Conservation (phyloP, 257 asterid species). For the Solanum verrucosum region DNA sequence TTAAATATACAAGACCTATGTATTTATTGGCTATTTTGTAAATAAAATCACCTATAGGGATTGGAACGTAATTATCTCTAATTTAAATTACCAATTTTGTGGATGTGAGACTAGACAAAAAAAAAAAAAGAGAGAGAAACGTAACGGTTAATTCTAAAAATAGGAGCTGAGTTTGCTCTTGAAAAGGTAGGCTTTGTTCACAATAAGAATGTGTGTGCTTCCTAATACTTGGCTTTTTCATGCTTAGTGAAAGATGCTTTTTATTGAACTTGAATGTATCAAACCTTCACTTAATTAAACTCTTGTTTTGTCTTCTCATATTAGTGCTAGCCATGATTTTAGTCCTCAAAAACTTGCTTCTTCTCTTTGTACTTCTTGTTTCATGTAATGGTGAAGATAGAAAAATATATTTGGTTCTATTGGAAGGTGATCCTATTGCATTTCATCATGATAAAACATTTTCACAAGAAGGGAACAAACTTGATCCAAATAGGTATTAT, state of each 20-base stretch:
- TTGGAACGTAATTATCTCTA: neutral
- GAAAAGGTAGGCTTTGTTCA: neutral
- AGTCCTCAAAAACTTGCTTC: neutral
- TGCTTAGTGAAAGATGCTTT: neutral
- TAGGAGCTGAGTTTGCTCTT: neutral
- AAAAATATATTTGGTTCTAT: slow-evolving; percentile 44
- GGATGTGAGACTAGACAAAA: neutral
- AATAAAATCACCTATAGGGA: neutral
- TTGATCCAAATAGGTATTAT: slow-evolving; percentile 33
- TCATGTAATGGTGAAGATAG: slow-evolving; percentile 17
- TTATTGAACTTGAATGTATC: neutral
- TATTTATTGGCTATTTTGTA: neutral
- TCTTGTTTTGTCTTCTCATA: neutral
- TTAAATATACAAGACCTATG: too few species aligned
- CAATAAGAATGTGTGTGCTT: neutral
- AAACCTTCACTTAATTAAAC: neutral
- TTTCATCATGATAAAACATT: slow-evolving; percentile 26
- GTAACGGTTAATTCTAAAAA: neutral
- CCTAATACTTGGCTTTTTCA: neutral
- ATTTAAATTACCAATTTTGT: neutral
- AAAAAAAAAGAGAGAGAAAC: neutral
- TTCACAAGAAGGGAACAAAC: slow-evolving; percentile 8
- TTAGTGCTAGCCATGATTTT: neutral
- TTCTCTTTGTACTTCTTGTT: neutral
- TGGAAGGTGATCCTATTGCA: slow-evolving; percentile 73